A percentile compares a stretch with the other conserved stretches of the same genome.
Conservation (phyloP, 176 grass and related monocot species). For the Themeda triandra region DNA sequence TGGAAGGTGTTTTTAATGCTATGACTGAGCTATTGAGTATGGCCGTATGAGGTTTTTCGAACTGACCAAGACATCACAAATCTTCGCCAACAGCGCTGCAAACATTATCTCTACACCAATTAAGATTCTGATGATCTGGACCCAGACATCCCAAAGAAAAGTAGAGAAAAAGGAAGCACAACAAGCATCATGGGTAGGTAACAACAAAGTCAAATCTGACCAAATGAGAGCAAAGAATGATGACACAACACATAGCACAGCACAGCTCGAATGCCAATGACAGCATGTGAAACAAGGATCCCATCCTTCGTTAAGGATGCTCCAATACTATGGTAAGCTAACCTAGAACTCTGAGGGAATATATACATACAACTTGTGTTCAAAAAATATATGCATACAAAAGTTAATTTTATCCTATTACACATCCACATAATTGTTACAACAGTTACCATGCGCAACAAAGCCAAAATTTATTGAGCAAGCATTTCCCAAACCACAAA, state of each 20-base stretch:
- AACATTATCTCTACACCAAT: background rate
- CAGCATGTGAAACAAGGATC: background rate
- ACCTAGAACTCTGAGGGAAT: background rate
- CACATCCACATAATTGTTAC: background rate
- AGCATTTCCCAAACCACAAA: background rate
- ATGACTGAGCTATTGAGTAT: background rate
- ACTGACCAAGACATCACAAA: background rate
- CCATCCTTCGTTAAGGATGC: background rate
- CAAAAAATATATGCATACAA: background rate
- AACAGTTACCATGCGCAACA: background rate
- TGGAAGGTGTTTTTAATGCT: background rate
- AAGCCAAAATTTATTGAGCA: slow-evolving; percentile 9
- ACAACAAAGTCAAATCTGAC: background rate
- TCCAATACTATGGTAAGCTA: background rate
- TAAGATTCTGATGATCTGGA: background rate
- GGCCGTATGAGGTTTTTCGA: background rate
- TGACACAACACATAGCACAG: background rate
- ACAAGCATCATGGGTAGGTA: background rate
- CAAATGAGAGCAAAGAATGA: background rate
- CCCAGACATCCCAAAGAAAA: background rate
- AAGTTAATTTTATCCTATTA: background rate
- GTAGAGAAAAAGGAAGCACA: background rate
- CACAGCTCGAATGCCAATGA: background rate
- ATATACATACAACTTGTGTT: background rate
- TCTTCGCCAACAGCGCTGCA: background rate